Evolutionary conservation across 208 protist species (phyloP).

Genomic region (Acanthamoeba lenticulata): DNA sequence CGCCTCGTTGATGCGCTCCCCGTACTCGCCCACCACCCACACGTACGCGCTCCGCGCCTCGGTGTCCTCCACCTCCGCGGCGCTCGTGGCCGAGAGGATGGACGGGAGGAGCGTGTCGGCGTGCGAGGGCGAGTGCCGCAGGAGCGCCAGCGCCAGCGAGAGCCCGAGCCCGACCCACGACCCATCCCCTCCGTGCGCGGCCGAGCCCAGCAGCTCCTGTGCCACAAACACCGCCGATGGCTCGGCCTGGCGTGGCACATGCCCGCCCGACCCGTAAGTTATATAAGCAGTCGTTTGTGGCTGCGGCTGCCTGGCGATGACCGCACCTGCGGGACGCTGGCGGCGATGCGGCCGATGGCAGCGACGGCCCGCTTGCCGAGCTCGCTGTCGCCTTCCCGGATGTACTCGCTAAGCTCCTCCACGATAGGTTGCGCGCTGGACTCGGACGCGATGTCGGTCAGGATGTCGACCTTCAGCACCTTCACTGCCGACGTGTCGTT

Average conservation of each 20-base stretch:
- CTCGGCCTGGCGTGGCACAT: not conserved
- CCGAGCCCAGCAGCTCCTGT: not conserved
- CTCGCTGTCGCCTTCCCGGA: slow-evolving; percentile 73
- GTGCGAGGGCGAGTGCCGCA: not conserved
- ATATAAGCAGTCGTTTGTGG: not conserved
- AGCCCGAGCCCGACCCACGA: not conserved
- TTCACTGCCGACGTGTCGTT: slow-evolving; percentile 80
- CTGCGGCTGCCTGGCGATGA: not conserved
- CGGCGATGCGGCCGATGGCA: slow-evolving; percentile 72
- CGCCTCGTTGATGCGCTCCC: slow-evolving; percentile 90
- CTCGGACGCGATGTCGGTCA: slow-evolving; percentile 69
- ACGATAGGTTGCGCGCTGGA: slow-evolving; percentile 71
- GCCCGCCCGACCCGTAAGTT: no score
- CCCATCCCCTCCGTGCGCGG: not conserved
- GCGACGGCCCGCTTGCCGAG: slow-evolving; percentile 60
- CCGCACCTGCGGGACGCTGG: not conserved
- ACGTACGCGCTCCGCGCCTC: slow-evolving; percentile 82
- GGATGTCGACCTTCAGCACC: slow-evolving; percentile 79
- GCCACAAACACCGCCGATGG: not conserved
- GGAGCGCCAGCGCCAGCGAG: not conserved
- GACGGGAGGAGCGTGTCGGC: not conserved
- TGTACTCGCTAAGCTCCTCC: slow-evolving; percentile 80
- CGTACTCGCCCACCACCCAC: slow-evolving; percentile 93
- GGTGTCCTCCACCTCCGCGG: slow-evolving; percentile 48
- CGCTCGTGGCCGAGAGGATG: slow-evolving; percentile 67